Evolutionary conservation across 2,329 filamentous ascomycete genomes (phyloP).

Genomic region (Talaromyces sp.): DNA sequence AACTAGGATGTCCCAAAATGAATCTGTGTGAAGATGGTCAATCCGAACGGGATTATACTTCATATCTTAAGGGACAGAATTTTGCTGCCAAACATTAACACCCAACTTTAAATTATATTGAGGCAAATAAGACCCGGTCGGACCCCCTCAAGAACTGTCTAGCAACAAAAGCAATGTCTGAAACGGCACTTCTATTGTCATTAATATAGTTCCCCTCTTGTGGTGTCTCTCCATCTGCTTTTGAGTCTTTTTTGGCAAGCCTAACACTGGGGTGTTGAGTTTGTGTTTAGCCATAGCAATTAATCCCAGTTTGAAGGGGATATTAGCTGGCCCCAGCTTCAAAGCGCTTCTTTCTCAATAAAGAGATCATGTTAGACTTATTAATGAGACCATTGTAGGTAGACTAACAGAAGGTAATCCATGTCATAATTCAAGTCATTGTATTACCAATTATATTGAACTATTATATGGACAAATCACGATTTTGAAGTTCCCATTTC

Average conservation of each 20-base stretch:
- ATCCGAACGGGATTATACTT: not conserved
- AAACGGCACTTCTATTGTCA: conserved; percentile 8
- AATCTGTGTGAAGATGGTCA: not conserved
- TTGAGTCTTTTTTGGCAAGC: conserved; percentile 13
- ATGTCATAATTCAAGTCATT: no score
- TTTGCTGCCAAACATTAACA: conserved; percentile 43
- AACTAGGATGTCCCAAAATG: not conserved
- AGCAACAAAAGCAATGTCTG: conserved; percentile 46
- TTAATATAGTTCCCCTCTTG: conserved; percentile 13
- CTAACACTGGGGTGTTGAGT: no score
- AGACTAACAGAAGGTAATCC: no score
- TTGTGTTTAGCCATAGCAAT: no score
- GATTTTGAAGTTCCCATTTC: no score
- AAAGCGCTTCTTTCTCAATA: no score
- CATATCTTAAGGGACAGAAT: conserved; percentile 28
- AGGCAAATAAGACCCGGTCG: conserved; percentile 50
- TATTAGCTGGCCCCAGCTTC: no score
- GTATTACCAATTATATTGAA: no score
- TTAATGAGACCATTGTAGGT: no score
- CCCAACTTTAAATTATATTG: conserved; percentile 42
- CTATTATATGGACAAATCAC: no score
- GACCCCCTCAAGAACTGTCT: conserved; percentile 51
- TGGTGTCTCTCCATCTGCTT: conserved; percentile 14
- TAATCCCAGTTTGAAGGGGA: no score
- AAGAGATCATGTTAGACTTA: no score